phyloP scores from a whole-genome alignment of 192 early-diverging fungal species.

The Mortierella claussenii region DNA sequence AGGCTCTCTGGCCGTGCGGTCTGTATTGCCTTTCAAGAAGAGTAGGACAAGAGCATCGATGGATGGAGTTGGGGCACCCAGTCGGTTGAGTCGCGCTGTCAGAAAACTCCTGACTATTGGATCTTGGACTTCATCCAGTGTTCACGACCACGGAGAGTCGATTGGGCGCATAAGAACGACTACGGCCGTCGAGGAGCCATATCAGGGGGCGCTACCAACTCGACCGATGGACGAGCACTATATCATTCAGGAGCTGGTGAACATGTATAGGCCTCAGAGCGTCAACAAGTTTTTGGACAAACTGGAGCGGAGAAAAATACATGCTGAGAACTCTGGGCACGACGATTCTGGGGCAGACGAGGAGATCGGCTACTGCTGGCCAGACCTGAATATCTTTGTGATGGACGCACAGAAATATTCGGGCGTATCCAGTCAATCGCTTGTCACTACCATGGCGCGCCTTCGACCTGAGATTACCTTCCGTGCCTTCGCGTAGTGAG shows the following conservation, averaged over 20 bases:
- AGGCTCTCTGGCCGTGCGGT: neutral
- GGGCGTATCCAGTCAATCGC: slow-evolving; percentile 5
- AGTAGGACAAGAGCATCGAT: slow-evolving; percentile 6
- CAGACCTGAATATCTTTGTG: slow-evolving; percentile 5
- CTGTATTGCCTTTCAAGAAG: neutral
- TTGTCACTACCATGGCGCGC: neutral
- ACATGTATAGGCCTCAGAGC: slow-evolving; percentile 1
- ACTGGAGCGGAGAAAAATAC: slow-evolving; percentile 6
- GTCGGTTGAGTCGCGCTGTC: neutral
- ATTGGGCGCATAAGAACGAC: neutral
- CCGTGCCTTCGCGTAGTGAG: slow-evolving; percentile 7
- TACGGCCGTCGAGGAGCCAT: neutral
- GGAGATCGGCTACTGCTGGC: slow-evolving; percentile 16
- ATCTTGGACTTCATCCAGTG: neutral
- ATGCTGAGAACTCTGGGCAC: neutral
- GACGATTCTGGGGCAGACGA: neutral
- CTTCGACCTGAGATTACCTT: slow-evolving; percentile 13
- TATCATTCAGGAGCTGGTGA: neutral
- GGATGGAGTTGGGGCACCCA: neutral
- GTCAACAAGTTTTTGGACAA: neutral
- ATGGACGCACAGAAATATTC: slow-evolving; percentile 25
- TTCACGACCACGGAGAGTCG: neutral
- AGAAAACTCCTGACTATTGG: neutral
- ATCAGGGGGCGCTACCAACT: neutral
- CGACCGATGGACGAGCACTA: neutral